Evolutionary conservation across 169 alveolate species (phyloP).

Genomic region (Eimeria praecox): DNA sequence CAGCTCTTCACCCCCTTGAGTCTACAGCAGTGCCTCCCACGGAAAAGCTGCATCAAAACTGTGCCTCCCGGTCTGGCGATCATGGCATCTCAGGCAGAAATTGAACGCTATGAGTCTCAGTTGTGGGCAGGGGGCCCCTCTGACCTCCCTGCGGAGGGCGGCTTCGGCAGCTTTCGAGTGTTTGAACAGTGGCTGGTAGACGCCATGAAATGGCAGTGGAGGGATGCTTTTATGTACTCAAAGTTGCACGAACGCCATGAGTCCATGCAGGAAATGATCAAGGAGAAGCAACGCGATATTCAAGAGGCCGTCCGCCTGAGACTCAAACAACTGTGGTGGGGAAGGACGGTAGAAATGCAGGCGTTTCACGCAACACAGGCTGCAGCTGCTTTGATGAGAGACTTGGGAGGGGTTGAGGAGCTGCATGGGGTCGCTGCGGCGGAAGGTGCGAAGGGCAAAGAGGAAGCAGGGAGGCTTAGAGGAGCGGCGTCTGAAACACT

Average conservation of each 20-base stretch:
- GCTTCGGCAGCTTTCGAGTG: slow-evolving; percentile 77
- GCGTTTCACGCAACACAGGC: not conserved
- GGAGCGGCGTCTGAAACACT: not conserved
- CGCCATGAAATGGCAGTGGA: slow-evolving; percentile 82
- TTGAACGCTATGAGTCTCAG: slow-evolving; percentile 46
- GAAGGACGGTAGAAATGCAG: slow-evolving; percentile 68
- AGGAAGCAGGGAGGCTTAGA: not conserved
- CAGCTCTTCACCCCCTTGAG: slow-evolving; percentile 14
- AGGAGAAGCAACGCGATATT: not conserved
- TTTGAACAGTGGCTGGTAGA: slow-evolving; percentile 76
- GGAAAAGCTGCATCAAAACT: slow-evolving; percentile 29
- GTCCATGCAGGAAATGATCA: not conserved
- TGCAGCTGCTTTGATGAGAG: not conserved
- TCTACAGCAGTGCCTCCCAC: slow-evolving; percentile 42
- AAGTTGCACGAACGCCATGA: slow-evolving; percentile 11
- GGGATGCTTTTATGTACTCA: slow-evolving; percentile 73
- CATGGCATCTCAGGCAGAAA: slow-evolving; percentile 46
- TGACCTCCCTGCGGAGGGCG: slow-evolving; percentile 42
- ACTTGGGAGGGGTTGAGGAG: not conserved
- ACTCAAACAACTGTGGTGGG: slow-evolving; percentile 76
- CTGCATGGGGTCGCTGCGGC: slow-evolving; percentile 9
- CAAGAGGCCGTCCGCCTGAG: slow-evolving; percentile 71
- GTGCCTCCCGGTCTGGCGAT: slow-evolving; percentile 75
- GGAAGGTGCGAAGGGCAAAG: not conserved
- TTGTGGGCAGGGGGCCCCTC: slow-evolving; percentile 5